Percentiles rank a stretch among this genome's conserved stretches.
These are phyloP conservation scores for Penicillium sp. DNA, from an alignment of 2,329 filamentous ascomycete genomes.

Conservation along the genomic window DNA sequence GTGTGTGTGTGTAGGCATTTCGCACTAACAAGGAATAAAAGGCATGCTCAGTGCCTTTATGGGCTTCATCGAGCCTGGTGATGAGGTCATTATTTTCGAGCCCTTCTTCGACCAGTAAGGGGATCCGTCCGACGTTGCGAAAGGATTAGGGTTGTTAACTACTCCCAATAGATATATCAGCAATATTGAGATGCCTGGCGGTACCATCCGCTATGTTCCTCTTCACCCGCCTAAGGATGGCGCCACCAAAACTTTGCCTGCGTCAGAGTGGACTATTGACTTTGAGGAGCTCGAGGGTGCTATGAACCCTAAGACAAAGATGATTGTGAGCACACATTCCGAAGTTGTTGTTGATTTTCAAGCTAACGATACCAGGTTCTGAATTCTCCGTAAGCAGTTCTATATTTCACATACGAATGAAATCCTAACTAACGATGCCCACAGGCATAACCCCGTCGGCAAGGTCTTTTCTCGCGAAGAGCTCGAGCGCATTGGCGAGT, in stretches of 20 bases:
- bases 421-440: constrained; percentile 12
- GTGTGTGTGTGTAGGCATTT: background rate
- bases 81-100: constrained; percentile 97
- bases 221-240: constrained; percentile 83
- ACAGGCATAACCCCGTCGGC: constrained; percentile 83
- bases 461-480: constrained; percentile 89
- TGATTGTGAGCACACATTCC: constrained; percentile 72
- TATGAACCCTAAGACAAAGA: constrained; percentile 84
- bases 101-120: constrained; percentile 93
- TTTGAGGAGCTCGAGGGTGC: constrained; percentile 77
- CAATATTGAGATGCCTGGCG: constrained; percentile 98
- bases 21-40: constrained; percentile 24
- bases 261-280: constrained; percentile 84
- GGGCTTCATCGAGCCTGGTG: constrained; percentile 90
- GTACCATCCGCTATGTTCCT: constrained; percentile 93
- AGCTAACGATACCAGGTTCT: constrained; percentile 39
- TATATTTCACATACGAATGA: background rate
- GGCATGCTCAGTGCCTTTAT: constrained; percentile 97
- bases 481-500: constrained; percentile 76
- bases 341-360: constrained; percentile 18
- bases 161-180: constrained; percentile 68
- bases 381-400: constrained; percentile 49
- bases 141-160: background rate
- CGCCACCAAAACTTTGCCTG: constrained; percentile 74
- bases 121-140: background rate